Base-by-base conservation (phyloP, 352 stramenopile genomes). In the Phytophthora constricta region DNA sequence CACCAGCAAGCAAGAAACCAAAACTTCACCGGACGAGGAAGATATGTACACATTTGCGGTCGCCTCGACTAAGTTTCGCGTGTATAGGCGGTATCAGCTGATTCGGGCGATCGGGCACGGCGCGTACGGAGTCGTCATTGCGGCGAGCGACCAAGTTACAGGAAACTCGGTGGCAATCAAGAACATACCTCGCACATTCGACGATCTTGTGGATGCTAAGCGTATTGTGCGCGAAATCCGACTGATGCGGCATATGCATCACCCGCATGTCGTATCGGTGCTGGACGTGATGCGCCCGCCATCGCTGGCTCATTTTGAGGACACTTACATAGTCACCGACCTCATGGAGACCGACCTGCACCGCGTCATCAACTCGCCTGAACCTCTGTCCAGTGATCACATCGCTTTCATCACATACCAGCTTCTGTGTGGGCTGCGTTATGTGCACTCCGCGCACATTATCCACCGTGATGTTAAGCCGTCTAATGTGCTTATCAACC, bases 401-500 rank as follows among this genome's bases (percentile, higher is more conserved):
- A 87, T 93, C 43, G 84, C 82, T 23, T 96, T 92, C 47, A 84
- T 96, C 46, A 86, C 83, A 62, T 96, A 95, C 70, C 87, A 96
- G 62, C 64, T 96, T 58, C 72, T 95, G 8, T 91, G 80, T 56
- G 89, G 75, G 11, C 65, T 96, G 22, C 77, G 80, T 22, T 96
- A 94, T 73, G 90, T 96, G 45, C 89, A 96, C 74, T 93, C 84
- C n/a, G 86, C 85, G n/a, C 70, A 90, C 45, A 87, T 96, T 59
- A 76, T 96, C 49, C 89, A 96, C 41, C 83, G 87, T 7, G 97
- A 99, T 70, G 92, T 99, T 23, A 99, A 99, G 69, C 97, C 96
- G 50, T 97, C 95, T 17, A 99, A 99, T 76, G 74, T 99, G 39
- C 81, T 99, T 10, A 96, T 99, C 68, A 98, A 97, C 70, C 84